phyloP scores from a whole-genome alignment of 78 protist species.

The Guillardia theta region DNA sequence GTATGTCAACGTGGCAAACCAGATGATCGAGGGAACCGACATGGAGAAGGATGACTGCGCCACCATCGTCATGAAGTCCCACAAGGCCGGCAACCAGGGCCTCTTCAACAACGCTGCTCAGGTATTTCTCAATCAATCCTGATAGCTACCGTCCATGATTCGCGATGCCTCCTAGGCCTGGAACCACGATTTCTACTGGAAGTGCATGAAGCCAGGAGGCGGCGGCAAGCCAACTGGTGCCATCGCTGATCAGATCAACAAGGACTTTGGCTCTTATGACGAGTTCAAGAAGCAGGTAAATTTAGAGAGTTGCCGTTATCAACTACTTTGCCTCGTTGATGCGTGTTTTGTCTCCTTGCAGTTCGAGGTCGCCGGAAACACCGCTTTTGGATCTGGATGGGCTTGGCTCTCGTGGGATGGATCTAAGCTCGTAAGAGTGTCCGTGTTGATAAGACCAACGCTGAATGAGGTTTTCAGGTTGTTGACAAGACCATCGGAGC shows the following conservation, averaged over 20 bases:
- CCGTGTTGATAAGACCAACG: not conserved
- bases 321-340: too few relatives aligned
- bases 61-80: not conserved
- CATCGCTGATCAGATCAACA: not conserved
- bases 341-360: too few relatives aligned
- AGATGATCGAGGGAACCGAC: constrained; percentile 38
- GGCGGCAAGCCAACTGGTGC: not conserved
- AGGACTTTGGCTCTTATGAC: constrained; percentile 11
- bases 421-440: not conserved
- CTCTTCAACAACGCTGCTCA: constrained; percentile 39
- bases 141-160: too few relatives aligned
- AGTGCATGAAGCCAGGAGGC: constrained; percentile 7
- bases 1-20: constrained; percentile 33
- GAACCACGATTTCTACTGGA: constrained; percentile 27
- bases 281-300: not conserved
- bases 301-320: too few relatives aligned
- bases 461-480: not conserved
- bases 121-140: too few relatives aligned
- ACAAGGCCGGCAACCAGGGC: not conserved
- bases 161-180: too few relatives aligned
- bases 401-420: constrained; percentile 32
- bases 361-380: not conserved
- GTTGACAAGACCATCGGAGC: constrained; percentile 38
- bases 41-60: not conserved
- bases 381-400: constrained; percentile 41